Evolutionary conservation across 2,329 filamentous ascomycete genomes (phyloP).

Genomic region (Dactylellina cionopaga): DNA sequence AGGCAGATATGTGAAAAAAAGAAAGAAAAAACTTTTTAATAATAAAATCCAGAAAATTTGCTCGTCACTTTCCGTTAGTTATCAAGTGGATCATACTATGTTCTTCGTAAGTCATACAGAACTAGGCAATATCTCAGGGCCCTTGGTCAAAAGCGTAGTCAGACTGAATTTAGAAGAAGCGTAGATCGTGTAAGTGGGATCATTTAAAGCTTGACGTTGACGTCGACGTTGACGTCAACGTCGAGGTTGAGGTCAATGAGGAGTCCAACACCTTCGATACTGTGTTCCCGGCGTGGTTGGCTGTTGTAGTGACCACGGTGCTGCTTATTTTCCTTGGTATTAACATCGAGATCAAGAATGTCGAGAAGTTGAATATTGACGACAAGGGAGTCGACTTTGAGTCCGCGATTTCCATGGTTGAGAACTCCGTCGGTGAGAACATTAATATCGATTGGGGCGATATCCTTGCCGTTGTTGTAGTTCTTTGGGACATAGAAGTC

Average conservation of each 20-base stretch:
- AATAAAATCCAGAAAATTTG: conserved; percentile 13
- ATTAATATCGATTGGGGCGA: conserved; percentile 38
- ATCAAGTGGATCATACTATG: not conserved
- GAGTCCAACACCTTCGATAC: conserved; percentile 4
- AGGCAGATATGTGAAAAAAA: too few species aligned
- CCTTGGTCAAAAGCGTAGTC: conserved; percentile 28
- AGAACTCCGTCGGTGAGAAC: conserved; percentile 16
- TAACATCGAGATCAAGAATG: conserved; percentile 10
- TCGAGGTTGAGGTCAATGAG: conserved; percentile 26
- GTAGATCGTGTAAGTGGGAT: not conserved
- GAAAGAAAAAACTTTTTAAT: conserved; percentile 23
- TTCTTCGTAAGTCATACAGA: not conserved
- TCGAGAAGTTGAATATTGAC: conserved; percentile 30
- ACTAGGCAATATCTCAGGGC: conserved; percentile 37
- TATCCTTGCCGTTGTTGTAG: conserved; percentile 9
- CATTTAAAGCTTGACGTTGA: conserved; percentile 22
- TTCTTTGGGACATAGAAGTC: conserved; percentile 46
- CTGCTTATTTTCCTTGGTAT: conserved; percentile 16
- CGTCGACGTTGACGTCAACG: conserved; percentile 5
- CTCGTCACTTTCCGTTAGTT: conserved; percentile 6
- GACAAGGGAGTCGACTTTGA: not conserved
- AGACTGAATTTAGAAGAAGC: conserved; percentile 4
- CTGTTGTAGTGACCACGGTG: conserved; percentile 39
- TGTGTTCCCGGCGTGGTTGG: conserved; percentile 9
- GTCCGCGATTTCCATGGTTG: conserved; percentile 23